phyloP scores from a whole-genome alignment of 2,329 filamentous ascomycete species.

The Ceratocystis destructans region DNA sequence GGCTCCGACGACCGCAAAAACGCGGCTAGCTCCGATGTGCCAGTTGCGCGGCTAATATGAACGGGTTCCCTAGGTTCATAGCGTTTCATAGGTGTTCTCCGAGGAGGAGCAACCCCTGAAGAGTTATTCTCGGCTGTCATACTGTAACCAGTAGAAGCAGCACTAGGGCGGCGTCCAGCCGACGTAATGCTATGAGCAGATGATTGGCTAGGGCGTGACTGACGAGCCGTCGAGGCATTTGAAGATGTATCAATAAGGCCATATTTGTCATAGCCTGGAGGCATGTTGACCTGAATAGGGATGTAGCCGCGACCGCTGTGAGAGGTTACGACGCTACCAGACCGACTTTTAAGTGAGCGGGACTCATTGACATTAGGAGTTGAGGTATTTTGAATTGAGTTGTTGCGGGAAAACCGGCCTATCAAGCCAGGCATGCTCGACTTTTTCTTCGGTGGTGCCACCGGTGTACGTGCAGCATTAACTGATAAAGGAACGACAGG shows the following conservation, averaged over 20 bases:
- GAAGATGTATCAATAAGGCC: constrained; percentile 24
- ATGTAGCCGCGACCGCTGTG: constrained; percentile 32
- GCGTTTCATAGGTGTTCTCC: constrained; percentile 38
- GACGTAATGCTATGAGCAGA: constrained; percentile 8
- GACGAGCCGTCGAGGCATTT: constrained; percentile 19
- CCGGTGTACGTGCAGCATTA: constrained; percentile 27
- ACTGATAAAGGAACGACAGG: constrained; percentile 24
- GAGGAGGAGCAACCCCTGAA: constrained; percentile 25
- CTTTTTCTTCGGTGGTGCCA: constrained; percentile 45
- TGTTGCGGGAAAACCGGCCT: constrained; percentile 37
- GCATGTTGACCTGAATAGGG: constrained; percentile 40
- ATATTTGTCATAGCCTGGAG: constrained; percentile 33
- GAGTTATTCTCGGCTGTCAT: constrained; percentile 20
- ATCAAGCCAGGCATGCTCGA: constrained; percentile 49
- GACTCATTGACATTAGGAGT: constrained; percentile 23
- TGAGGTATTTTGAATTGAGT: constrained; percentile 26
- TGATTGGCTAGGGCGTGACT: constrained; percentile 14
- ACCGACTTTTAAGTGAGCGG: constrained; percentile 28
- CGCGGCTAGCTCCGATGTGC: constrained; percentile 55
- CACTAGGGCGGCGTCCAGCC: background rate
- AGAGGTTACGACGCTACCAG: constrained; percentile 24
- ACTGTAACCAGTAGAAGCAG: constrained; percentile 8
- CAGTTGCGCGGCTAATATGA: constrained; percentile 32
- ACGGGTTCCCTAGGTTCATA: constrained; percentile 44
- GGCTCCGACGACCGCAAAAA: constrained; percentile 59